Base-by-base conservation (phyloP, 495 filamentous ascomycete genomes). In the Daldinia vernicosa region DNA sequence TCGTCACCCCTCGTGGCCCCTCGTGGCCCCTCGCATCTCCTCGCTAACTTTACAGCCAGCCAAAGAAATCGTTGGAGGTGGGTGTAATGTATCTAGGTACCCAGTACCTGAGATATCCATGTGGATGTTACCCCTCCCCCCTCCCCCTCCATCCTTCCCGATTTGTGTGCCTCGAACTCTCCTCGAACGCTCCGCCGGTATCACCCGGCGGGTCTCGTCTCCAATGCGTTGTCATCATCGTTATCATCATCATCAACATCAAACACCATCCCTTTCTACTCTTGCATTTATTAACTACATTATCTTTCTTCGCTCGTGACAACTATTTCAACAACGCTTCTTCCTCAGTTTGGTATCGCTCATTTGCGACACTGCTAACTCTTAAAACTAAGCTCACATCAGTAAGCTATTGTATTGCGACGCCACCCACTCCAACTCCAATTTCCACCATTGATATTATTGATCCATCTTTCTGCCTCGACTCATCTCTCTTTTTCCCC, bases 91-190 rank as follows among this genome's bases (percentile, higher is more conserved):
- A 15, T 5, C 15, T 27, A 27, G 26, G 12, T 40, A 47, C 43
- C 17, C n/a, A 47, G 40, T 45, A 45, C 40, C 17, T 45, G 40
- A 45, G 40, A 45, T 45, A 45, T 22, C 32, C 33, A 35, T 14
- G 37, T n/a, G 24, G 19, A 22, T 53, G 26, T 66, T 73, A 66
- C 70, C 66, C 70, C 66, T 66, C 66, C 55, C 61, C 59, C 60
- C 47, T 63, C 45, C 50, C 50, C 50, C 12, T 53, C 50, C 7
- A 30, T 30, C 51, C 52, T 54, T 30, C 52, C 54, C 66, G 45
- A 66, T 63, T 71, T 59, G 58, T 60, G 51, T 40, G 5, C 39
- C 39, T 40, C 39, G 2, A 40, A 40, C 39, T 22, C 3, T 17
- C 22, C 14, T 55, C 45, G 28, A 47, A 55, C 24, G 40, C 19